phyloP scores from a whole-genome alignment of 805 yeast genomes.

The Starmerella riodocensis region DNA sequence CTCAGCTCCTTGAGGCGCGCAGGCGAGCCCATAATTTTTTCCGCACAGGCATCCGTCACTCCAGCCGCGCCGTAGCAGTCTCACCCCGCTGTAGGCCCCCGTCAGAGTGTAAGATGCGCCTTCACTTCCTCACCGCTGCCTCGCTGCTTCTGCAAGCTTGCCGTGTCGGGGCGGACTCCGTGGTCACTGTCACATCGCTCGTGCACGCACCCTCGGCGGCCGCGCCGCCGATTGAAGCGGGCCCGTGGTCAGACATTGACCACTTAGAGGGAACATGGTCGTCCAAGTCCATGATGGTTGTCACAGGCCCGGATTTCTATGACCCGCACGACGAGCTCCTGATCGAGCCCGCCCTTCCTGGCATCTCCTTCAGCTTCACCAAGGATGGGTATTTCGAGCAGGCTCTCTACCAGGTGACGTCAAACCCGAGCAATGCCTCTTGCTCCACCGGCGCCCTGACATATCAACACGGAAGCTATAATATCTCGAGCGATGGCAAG shows the following conservation, averaged over 20 bases:
- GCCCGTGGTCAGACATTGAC: conserved; percentile 21
- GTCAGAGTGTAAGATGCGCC: too few relatives aligned
- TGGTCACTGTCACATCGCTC: conserved; percentile 8
- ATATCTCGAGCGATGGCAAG: conserved; percentile 48
- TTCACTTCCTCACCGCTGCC: background rate
- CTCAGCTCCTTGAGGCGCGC: too few relatives aligned
- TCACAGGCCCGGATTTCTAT: conserved; percentile 87
- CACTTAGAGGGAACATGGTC: conserved; percentile 82
- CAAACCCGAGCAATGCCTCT: conserved; percentile 38
- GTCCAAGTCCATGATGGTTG: conserved; percentile 81
- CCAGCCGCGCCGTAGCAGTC: too few relatives aligned
- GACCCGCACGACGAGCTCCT: conserved; percentile 92
- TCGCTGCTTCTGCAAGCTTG: background rate
- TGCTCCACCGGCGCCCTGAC: conserved; percentile 76
- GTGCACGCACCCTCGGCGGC: conserved; percentile 13
- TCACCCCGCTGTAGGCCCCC: too few relatives aligned
- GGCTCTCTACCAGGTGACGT: conserved; percentile 62
- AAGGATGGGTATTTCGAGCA: conserved; percentile 84
- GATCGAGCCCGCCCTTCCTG: conserved; percentile 93
- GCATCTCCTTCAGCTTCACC: conserved; percentile 84
- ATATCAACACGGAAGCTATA: conserved; percentile 82
- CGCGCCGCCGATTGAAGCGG: conserved; percentile 14
- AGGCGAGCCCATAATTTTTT: too few relatives aligned
- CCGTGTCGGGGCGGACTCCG: background rate
- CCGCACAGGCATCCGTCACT: too few relatives aligned